These are phyloP conservation scores for Lactifluus hygrophoroides DNA, from an alignment of 768 basidiomycete genomes.

Conservation along the genomic window DNA sequence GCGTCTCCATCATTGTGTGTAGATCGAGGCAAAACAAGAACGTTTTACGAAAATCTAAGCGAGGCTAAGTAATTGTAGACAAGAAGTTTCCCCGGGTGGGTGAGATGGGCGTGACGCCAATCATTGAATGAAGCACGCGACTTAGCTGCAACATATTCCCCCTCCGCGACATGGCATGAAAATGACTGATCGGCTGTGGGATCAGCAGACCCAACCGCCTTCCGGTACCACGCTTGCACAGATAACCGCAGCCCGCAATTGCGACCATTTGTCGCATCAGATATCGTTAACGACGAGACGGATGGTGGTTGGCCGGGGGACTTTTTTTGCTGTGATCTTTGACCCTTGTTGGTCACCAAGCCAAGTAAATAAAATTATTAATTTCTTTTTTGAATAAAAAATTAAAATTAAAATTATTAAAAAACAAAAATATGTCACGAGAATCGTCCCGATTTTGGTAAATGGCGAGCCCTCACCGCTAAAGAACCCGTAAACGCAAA, in stretches of 20 bases:
- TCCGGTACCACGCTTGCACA: not conserved
- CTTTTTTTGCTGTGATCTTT: not conserved
- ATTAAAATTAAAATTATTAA: too few relatives aligned
- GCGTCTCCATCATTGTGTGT: constrained; percentile 1
- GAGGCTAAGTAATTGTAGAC: constrained; percentile 1
- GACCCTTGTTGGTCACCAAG: constrained; percentile 6
- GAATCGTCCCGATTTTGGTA: not conserved
- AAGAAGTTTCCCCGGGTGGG: constrained; percentile 12
- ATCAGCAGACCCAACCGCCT: constrained; percentile 7
- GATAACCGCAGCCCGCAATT: not conserved
- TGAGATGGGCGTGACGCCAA: constrained; percentile 16
- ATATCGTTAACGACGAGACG: constrained; percentile 11
- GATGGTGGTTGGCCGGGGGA: too few relatives aligned
- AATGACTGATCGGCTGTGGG: constrained; percentile 17
- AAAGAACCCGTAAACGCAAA: not conserved
- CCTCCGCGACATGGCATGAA: constrained; percentile 16
- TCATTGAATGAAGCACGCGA: constrained; percentile 20
- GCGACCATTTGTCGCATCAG: constrained; percentile 16
- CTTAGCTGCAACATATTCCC: not conserved
- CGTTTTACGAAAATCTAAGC: constrained; percentile 15
- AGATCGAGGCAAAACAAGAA: constrained; percentile 12
- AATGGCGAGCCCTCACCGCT: constrained; percentile 1
- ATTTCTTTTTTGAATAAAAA: not conserved
- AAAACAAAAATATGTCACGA: too few relatives aligned
- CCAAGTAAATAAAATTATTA: not conserved